Base-by-base conservation (phyloP, 371 early-diverging fungal genomes). In the Actinomortierella ambigua region DNA sequence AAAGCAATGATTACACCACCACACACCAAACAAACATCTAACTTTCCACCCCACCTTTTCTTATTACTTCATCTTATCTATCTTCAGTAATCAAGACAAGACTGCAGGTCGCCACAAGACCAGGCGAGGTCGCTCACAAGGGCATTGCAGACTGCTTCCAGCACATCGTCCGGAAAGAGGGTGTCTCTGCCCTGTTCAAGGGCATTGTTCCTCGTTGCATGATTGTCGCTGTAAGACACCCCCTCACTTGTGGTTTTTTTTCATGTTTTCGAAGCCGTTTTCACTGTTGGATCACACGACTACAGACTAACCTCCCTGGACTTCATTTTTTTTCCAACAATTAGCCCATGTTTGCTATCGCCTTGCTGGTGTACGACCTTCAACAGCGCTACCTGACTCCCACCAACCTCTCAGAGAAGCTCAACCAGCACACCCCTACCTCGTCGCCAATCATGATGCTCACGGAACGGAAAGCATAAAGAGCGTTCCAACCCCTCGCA, bases 61-160 rank as follows among this genome's bases (percentile, higher is more conserved):
- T 22, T 14, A 15, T 0, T 47, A 13, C 28, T 22, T 55, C 29
- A 26, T 18, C 54, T 22, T 4, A 22, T n/a, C n/a, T n/a, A n/a
- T n/a, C n/a, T n/a, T n/a, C 22, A 73, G 98, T 98, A 17, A 97
- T 98, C 84, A 98, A 98, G 82, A 98, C 98, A 2, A 90, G 98
- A 60, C 81, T 98, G 14, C 98, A 98, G 79, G 98, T 97, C 23
- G 95, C 93, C 53, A 92, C 95, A 14, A 81, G 89, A 17, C 87
- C 89, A 54, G 98, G 98, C 46, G 93, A 98, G 65, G 91, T 94
- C 4, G 79, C 85, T 6, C 97, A 95, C 81, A 83, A 68, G 9
- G 98, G 98, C 50, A 90, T 98, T 49, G 40, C 78, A 2, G 96
- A 97, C 76, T 95, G 95, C 22, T 89, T 91, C 50, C 71, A 79